Evolutionary conservation across 352 stramenopile genomes (phyloP).

Genomic region (Blastocystis hominis): DNA sequence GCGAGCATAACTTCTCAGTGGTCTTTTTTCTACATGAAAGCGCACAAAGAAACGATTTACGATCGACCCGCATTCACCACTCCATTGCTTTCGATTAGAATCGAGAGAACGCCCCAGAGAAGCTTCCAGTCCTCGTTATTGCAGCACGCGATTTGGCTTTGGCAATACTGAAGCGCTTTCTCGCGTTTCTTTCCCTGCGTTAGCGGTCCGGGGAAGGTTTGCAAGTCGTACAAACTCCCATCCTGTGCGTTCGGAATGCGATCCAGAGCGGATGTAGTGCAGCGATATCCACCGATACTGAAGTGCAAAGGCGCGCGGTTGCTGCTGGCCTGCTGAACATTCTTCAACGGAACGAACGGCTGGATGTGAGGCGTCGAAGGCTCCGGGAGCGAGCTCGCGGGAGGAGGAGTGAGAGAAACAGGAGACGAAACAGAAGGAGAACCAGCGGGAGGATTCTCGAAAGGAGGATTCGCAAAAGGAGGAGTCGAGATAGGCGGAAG

Average conservation of each 20-base stretch:
- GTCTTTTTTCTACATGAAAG: neutral
- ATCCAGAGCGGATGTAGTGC: neutral
- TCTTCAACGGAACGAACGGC: neutral
- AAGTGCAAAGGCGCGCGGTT: neutral
- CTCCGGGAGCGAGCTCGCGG: neutral
- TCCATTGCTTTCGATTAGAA: conserved; percentile 40
- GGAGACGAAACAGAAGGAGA: too few species aligned
- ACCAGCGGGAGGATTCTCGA: too few species aligned
- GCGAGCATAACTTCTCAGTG: neutral
- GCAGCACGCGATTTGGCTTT: neutral
- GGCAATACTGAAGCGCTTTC: neutral
- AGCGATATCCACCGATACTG: neutral
- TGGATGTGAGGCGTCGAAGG: neutral
- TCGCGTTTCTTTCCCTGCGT: conserved; percentile 16
- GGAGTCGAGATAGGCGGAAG: too few species aligned
- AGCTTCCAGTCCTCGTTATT: conserved; percentile 7
- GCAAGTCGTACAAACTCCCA: neutral
- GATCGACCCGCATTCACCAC: neutral
- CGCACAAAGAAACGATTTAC: neutral
- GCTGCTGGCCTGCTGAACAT: neutral
- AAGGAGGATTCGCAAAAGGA: too few species aligned
- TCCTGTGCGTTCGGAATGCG: neutral
- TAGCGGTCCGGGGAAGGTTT: neutral
- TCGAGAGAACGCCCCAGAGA: conserved; percentile 21
- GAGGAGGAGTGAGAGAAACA: neutral